Evolutionary conservation across 306 rosid genomes (phyloP), one percentile per base, ranked within the genome.

Genomic region (Trifolium pratense): DNA sequence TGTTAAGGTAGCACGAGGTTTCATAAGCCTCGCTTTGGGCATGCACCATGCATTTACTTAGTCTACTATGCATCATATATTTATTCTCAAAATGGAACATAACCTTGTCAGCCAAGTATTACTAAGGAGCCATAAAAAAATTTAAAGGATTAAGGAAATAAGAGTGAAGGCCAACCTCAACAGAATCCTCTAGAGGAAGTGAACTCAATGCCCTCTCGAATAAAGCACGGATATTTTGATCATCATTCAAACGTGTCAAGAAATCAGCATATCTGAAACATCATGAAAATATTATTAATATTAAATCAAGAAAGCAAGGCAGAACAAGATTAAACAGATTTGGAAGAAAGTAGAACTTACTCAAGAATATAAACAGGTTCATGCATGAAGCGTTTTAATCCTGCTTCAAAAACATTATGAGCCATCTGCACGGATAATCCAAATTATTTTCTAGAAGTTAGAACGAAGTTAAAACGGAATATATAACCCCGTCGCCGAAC

Each of bases 291-390:
- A 64, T 16, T 65, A n/a, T 21, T 52, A 16, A 59, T 31, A 20
- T 36, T 39, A 40, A 68, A 36, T 45, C 74, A 80, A n/a, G 26
- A 61, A 20, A 78, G 56, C 20, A 70, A 31, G 12, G 36, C 32
- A 66, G 21, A 23, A 59, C 23, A 48, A 29, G 76, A 60, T 53
- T 51, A 52, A 58, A 76, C n/a, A 40, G 48, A 18, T 12, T 21
- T 66, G 75, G 58, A 40, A 71, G 45, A 72, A 56, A 75, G 86
- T 66, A 64, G 57, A 80, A 91, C 98, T 83, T 84, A 94, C 98
- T 94, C 89, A 36, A 94, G 97, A 87, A 94, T 94, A 89, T 91
- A 94, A 46, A 88, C 84, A 78, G 97, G 89, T 76, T 91, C 98
- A 6, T 89, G 90, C 96, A 94, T 94, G 53, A 94, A 94, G 58